phyloP scores from a whole-genome alignment of 169 alveolate species.

The Cryptosporidium andersoni region DNA sequence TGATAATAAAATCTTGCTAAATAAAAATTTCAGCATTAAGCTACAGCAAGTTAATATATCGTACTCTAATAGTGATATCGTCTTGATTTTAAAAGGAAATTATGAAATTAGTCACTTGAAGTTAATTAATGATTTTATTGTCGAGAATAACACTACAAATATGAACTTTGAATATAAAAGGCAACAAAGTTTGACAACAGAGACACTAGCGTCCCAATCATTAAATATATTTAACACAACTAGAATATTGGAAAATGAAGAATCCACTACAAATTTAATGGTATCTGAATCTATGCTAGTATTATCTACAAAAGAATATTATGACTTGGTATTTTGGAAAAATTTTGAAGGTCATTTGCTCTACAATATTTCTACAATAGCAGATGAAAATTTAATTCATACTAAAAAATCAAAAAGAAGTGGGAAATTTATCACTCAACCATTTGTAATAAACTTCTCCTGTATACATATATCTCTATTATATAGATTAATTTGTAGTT shows the following conservation, averaged over 20 bases:
- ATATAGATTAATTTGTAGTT: neutral
- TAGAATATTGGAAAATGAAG: neutral
- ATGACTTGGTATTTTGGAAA: constrained; percentile 27
- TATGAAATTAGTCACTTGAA: too few relatives aligned
- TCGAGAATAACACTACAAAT: too few relatives aligned
- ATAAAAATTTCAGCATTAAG: too few relatives aligned
- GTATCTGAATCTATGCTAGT: neutral
- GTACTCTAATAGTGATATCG: too few relatives aligned
- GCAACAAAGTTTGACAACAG: too few relatives aligned
- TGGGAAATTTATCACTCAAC: constrained; percentile 13
- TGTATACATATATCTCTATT: constrained; percentile 8
- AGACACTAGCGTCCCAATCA: too few relatives aligned
- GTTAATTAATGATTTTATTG: too few relatives aligned
- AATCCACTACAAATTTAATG: neutral
- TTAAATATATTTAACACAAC: too few relatives aligned
- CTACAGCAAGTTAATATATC: too few relatives aligned
- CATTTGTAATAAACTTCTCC: constrained; percentile 1
- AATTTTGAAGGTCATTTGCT: constrained; percentile 17
- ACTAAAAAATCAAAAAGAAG: neutral
- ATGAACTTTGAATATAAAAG: too few relatives aligned
- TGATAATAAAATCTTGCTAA: too few relatives aligned
- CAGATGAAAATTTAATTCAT: neutral
- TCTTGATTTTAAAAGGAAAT: too few relatives aligned
- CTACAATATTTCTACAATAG: neutral
- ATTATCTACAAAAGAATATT: neutral